Evolutionary conservation across 305 asterid genomes (phyloP).

Genomic region (Solanum hybrid): DNA sequence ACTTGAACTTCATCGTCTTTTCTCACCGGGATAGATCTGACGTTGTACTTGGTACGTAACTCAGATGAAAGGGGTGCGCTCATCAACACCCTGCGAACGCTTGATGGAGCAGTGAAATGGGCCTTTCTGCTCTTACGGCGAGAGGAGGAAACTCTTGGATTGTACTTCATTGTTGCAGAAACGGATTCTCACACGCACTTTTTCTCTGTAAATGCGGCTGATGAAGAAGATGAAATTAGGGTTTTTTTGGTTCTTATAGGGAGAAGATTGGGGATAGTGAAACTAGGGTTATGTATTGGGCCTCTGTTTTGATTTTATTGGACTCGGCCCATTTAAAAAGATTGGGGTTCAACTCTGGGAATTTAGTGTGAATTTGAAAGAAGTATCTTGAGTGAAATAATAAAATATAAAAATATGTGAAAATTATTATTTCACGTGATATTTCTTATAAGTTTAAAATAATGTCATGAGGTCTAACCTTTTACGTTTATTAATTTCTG

Average conservation of each 20-base stretch:
- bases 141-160: constrained; percentile 7
- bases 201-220: neutral
- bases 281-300: neutral
- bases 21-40: constrained; percentile 5
- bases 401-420: no score
- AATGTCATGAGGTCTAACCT: neutral
- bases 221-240: neutral
- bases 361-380: neutral
- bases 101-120: constrained; percentile 13
- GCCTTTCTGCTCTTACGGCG: constrained; percentile 13
- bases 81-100: constrained; percentile 7
- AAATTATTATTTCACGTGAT: no score
- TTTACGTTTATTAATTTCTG: neutral
- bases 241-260: neutral
- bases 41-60: constrained; percentile 3
- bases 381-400: neutral
- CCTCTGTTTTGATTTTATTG: neutral
- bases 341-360: neutral
- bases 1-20: constrained; percentile 27
- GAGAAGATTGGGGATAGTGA: neutral
- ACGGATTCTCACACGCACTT: neutral
- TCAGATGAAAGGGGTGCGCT: constrained; percentile 6
- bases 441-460: neutral
- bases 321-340: neutral
- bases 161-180: constrained; percentile 7